Conservation (phyloP, 805 yeast genomes). For the Yamadazyma takamatsuzukensis region DNA sequence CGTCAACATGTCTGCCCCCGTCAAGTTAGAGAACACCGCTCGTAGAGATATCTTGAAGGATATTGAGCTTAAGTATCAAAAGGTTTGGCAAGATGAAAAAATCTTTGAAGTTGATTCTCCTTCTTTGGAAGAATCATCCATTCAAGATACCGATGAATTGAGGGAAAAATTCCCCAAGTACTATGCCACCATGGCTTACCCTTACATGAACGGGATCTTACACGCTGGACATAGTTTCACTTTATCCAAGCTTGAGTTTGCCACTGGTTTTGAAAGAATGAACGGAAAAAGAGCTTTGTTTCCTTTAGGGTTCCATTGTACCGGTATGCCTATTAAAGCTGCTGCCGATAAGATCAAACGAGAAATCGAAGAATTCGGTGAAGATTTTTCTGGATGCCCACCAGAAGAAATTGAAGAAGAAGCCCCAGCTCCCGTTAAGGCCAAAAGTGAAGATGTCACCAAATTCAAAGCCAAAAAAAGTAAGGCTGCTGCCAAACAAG, state of each 20-base stretch:
- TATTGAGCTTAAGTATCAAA: slow-evolving; percentile 84
- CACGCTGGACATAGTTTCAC: slow-evolving; percentile 98
- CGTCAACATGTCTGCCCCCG: slow-evolving; percentile 34
- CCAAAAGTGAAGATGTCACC: slow-evolving; percentile 69
- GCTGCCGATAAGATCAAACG: slow-evolving; percentile 93
- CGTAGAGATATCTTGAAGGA: slow-evolving; percentile 93
- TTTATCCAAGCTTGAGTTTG: slow-evolving; percentile 87
- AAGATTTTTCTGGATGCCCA: slow-evolving; percentile 67
- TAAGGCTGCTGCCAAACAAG: slow-evolving; percentile 90
- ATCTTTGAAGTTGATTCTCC: slow-evolving; percentile 90
- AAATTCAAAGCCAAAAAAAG: slow-evolving; percentile 91
- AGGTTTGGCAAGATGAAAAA: slow-evolving; percentile 82
- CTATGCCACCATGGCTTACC: slow-evolving; percentile 94
- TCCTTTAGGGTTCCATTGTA: slow-evolving; percentile 98
- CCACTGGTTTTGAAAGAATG: slow-evolving; percentile 93
- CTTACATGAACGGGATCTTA: slow-evolving; percentile 97
- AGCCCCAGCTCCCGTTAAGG: slow-evolving; percentile 24
- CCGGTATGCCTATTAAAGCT: slow-evolving; percentile 97
- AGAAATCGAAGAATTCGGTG: slow-evolving; percentile 89
- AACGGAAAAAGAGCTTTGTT: slow-evolving; percentile 86
- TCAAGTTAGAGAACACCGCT: slow-evolving; percentile 61
- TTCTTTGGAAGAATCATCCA: slow-evolving; percentile 53
- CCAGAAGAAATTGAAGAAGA: slow-evolving; percentile 56
- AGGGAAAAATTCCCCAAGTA: slow-evolving; percentile 80
- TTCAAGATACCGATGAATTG: slow-evolving; percentile 57